A percentile compares a stretch with the other conserved stretches of the same genome.
These are phyloP conservation scores for Thelephora ganbajun DNA, from an alignment of 768 basidiomycete species.

Conservation along the genomic window DNA sequence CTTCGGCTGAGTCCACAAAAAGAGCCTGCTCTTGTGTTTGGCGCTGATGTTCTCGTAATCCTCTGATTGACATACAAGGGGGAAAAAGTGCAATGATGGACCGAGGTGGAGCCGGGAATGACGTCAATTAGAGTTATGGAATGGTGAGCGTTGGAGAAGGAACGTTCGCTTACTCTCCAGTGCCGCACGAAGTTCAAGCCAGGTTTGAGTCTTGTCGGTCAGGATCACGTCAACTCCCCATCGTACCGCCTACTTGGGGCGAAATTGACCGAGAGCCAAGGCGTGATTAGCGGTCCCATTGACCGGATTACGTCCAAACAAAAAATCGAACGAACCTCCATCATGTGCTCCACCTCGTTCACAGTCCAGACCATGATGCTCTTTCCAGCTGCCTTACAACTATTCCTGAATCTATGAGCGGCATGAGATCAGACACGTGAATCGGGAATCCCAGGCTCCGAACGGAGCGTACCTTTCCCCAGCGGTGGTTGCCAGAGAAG, in stretches of 20 bases:
- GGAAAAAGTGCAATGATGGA: not conserved
- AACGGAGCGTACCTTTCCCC: conserved; percentile 38
- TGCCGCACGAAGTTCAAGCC: conserved; percentile 47
- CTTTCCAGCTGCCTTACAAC: conserved; percentile 73
- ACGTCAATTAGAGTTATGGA: too few species aligned
- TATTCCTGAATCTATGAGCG: conserved; percentile 48
- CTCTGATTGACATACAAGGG: conserved; percentile 20
- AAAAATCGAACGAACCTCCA: conserved; percentile 43
- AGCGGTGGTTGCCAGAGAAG: conserved; percentile 47
- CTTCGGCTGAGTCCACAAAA: conserved; percentile 56
- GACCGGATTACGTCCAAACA: not conserved
- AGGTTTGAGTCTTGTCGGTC: conserved; percentile 59
- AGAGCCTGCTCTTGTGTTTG: conserved; percentile 43
- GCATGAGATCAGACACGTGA: not conserved
- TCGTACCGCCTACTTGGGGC: conserved; percentile 38
- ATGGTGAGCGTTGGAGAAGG: not conserved
- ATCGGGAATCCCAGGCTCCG: not conserved
- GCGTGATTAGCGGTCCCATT: too few species aligned
- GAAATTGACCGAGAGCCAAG: conserved; percentile 1
- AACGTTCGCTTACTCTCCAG: conserved; percentile 33
- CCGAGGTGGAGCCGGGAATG: too few species aligned
- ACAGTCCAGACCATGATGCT: conserved; percentile 91
- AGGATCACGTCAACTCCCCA: conserved; percentile 73
- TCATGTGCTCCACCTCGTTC: conserved; percentile 76
- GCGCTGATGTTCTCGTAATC: conserved; percentile 56